These are phyloP conservation scores for Diphasiastrum complanatum DNA, from an alignment of 83 land plant genomes.

Conservation along the genomic window DNA sequence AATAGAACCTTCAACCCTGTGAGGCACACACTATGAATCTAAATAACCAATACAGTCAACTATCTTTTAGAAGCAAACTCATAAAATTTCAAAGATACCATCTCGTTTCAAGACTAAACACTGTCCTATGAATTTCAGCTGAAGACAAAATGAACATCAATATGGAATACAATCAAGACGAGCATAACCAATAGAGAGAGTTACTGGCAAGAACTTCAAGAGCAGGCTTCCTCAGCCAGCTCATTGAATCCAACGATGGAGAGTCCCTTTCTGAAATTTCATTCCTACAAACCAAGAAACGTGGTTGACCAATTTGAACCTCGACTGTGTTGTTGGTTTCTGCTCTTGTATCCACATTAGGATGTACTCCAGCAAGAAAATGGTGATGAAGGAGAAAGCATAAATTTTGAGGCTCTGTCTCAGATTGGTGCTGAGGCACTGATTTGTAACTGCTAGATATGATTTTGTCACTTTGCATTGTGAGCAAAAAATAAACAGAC, in stretches of 20 bases:
- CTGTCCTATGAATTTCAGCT: neutral
- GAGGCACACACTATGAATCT: slow-evolving; percentile 5
- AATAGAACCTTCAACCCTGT: slow-evolving; percentile 55
- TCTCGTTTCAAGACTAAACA: slow-evolving; percentile 3
- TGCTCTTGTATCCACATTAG: too few relatives aligned
- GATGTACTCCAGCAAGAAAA: too few relatives aligned
- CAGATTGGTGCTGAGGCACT: too few relatives aligned
- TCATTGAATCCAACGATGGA: slow-evolving; percentile 44
- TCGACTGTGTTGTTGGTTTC: slow-evolving; percentile 14
- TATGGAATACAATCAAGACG: slow-evolving; percentile 5
- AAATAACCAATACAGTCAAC: neutral
- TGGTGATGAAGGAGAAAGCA: too few relatives aligned
- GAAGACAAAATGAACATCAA: too few relatives aligned
- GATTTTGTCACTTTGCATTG: too few relatives aligned
- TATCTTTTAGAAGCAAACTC: neutral
- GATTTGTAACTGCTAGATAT: too few relatives aligned
- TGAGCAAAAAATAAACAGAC: too few relatives aligned
- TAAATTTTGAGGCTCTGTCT: too few relatives aligned
- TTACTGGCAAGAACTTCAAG: slow-evolving; percentile 59
- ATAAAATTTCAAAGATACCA: slow-evolving; percentile 6
- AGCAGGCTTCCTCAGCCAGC: slow-evolving; percentile 55
- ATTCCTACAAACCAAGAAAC: slow-evolving; percentile 19
- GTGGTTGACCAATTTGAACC: slow-evolving; percentile 30
- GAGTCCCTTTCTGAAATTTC: slow-evolving; percentile 22
- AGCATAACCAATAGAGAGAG: slow-evolving; percentile 15